These are phyloP conservation scores for Thalassiosira profunda DNA, from an alignment of 108 stramenopile species.

Conservation along the genomic window DNA sequence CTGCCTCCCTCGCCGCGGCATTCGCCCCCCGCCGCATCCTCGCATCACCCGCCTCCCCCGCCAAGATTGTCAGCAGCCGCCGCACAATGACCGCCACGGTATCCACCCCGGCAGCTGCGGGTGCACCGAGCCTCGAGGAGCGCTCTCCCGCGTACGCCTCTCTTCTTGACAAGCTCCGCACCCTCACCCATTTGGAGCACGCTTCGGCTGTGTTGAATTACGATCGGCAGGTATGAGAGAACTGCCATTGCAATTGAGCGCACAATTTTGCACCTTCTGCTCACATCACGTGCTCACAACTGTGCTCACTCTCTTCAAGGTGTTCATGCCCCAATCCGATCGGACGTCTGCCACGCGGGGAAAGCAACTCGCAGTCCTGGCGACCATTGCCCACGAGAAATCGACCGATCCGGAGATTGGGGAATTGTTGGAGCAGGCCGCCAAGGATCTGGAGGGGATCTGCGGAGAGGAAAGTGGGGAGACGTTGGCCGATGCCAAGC, in stretches of 20 bases:
- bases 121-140: conserved; percentile 28
- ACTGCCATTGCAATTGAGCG: not conserved
- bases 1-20: no score
- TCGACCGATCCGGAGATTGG: conserved; percentile 55
- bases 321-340: conserved; percentile 73
- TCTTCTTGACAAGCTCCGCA: conserved; percentile 33
- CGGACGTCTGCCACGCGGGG: conserved; percentile 54
- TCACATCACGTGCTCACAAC: not conserved
- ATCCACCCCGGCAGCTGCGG: conserved; percentile 7
- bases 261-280: not conserved
- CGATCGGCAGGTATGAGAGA: conserved; percentile 41
- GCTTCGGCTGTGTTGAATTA: conserved; percentile 39
- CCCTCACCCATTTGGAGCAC: conserved; percentile 36
- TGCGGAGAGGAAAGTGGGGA: conserved; percentile 7
- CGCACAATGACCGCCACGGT: not conserved
- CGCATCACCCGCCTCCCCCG: no score
- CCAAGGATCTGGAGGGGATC: conserved; percentile 11
- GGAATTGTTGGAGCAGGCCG: conserved; percentile 38
- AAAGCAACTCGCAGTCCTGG: conserved; percentile 69
- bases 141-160: conserved; percentile 29
- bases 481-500: conserved; percentile 21
- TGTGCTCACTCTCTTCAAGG: conserved; percentile 5
- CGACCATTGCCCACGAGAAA: conserved; percentile 71
- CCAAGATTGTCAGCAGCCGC: no score
- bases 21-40: no score